Percentiles rank a stretch among this genome's conserved stretches.
Evolutionary conservation across 176 grass and related monocot species (phyloP).

Genomic region (Phragmites australis): DNA sequence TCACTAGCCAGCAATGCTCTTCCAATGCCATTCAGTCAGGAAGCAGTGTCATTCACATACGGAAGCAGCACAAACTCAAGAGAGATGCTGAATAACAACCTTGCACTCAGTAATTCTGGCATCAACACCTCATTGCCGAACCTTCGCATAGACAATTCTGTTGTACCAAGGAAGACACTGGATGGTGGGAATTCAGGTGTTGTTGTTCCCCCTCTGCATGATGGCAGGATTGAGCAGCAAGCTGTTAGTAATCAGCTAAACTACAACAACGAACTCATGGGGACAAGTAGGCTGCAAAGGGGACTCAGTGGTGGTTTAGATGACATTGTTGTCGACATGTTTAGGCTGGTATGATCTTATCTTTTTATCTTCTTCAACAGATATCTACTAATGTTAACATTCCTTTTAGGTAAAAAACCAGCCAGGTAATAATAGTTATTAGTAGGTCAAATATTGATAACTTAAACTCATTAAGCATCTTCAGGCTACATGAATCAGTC

Average conservation of each 20-base stretch:
- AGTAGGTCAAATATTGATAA: background rate
- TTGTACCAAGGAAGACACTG: conserved; percentile 35
- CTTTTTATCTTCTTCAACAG: background rate
- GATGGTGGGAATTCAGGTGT: conserved; percentile 34
- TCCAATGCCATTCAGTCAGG: conserved; percentile 38
- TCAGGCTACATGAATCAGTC: background rate
- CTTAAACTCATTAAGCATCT: background rate
- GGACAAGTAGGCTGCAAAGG: conserved; percentile 43
- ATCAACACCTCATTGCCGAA: conserved; percentile 55
- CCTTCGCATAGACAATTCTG: conserved; percentile 38
- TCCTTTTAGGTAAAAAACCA: background rate
- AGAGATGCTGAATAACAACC: conserved; percentile 45
- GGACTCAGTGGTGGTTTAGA: conserved; percentile 56
- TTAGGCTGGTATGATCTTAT: conserved; percentile 53
- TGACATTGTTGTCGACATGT: conserved; percentile 60
- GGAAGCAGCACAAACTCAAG: conserved; percentile 39
- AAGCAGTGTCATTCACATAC: conserved; percentile 39
- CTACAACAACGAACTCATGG: conserved; percentile 52
- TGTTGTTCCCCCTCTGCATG: conserved; percentile 21
- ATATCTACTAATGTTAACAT: background rate
- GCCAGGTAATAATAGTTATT: background rate
- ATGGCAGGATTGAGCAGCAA: conserved; percentile 45
- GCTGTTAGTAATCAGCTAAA: conserved; percentile 24
- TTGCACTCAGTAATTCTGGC: conserved; percentile 46
- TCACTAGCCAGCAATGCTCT: conserved; percentile 35